Conservation (phyloP, 2,329 filamentous ascomycete species). For the Alternaria ethzedia region DNA sequence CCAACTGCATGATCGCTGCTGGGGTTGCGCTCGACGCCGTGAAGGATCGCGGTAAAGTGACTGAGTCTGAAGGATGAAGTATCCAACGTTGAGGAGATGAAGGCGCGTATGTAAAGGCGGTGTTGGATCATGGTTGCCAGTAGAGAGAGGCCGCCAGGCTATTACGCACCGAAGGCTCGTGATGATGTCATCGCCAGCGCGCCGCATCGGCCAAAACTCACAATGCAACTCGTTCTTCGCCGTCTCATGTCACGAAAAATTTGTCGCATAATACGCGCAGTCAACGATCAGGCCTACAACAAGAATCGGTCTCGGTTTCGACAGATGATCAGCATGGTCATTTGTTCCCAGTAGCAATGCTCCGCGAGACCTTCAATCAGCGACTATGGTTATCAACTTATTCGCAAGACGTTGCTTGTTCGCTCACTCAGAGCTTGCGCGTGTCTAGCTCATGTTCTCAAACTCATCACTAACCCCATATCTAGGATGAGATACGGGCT, state of each 20-base stretch:
- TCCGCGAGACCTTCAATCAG: neutral
- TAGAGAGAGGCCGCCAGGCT: neutral
- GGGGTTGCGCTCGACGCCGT: neutral
- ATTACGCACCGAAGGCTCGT: neutral
- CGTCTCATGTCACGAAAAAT: neutral
- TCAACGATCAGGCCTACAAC: neutral
- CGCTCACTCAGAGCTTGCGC: neutral
- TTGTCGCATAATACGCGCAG: neutral
- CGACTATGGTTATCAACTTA: neutral
- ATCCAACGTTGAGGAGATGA: neutral
- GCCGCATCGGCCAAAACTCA: neutral
- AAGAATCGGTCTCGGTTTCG: neutral
- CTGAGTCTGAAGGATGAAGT: neutral
- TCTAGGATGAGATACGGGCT: neutral
- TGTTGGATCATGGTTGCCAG: neutral
- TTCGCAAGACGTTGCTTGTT: neutral
- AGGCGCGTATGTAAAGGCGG: neutral
- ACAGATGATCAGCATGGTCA: neutral
- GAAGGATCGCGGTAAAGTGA: neutral
- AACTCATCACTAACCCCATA: neutral
- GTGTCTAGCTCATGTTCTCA: neutral
- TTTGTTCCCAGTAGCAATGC: neutral
- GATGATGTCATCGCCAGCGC: neutral
- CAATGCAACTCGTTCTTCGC: neutral
- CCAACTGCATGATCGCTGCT: slow-evolving; percentile 26